phyloP scores from a whole-genome alignment of 371 early-diverging fungal genomes.

The Apophysomyces variabilis region DNA sequence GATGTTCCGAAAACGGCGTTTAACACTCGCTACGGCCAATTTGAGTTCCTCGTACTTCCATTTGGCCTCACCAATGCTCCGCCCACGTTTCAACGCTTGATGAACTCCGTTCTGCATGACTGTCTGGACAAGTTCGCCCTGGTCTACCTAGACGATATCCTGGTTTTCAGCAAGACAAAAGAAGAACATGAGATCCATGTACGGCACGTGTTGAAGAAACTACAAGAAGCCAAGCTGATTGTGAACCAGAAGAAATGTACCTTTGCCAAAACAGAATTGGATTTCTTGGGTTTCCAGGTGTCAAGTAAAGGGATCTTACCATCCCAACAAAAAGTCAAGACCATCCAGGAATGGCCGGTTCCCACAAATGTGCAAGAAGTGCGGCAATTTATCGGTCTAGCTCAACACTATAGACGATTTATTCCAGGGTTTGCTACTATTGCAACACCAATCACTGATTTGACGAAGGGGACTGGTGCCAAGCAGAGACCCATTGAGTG shows the following conservation, averaged over 20 bases:
- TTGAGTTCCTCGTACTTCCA: constrained; percentile 54
- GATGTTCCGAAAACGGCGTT: too few relatives aligned
- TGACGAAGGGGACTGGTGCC: too few relatives aligned
- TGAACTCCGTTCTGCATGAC: constrained; percentile 37
- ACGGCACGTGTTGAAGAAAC: constrained; percentile 30
- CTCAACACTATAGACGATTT: too few relatives aligned
- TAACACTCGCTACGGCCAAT: constrained; percentile 50
- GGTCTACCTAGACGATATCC: constrained; percentile 63
- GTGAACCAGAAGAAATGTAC: constrained; percentile 58
- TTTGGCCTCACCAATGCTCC: constrained; percentile 44
- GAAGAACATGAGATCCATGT: constrained; percentile 53
- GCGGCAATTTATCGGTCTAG: too few relatives aligned
- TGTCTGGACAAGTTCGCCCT: constrained; percentile 40
- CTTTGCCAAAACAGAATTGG: constrained; percentile 38
- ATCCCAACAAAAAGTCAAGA: constrained; percentile 32
- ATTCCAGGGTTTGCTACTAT: too few relatives aligned
- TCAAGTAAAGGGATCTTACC: constrained; percentile 30
- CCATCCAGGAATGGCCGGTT: constrained; percentile 1
- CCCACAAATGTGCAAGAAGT: too few relatives aligned
- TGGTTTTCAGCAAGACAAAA: constrained; percentile 54
- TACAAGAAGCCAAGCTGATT: constrained; percentile 38
- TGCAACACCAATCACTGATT: too few relatives aligned
- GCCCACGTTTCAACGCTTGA: constrained; percentile 27
- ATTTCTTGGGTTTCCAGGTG: constrained; percentile 51
- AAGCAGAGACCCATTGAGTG: too few relatives aligned